Conservation (phyloP, 495 filamentous ascomycete genomes). For the Aspergillus coremiiformis region DNA sequence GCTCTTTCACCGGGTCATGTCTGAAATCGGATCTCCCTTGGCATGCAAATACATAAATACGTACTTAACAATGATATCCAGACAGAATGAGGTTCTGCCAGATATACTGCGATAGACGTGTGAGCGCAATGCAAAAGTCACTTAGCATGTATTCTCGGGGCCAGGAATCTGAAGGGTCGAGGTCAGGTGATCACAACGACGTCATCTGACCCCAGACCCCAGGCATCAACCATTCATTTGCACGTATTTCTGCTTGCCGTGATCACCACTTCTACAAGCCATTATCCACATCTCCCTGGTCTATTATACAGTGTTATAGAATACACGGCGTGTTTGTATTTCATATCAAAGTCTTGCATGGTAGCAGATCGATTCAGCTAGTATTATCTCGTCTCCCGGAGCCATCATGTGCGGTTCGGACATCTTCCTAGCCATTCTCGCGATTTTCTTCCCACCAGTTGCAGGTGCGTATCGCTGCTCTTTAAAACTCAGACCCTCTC, state of each 20-base stretch:
- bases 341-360: background rate
- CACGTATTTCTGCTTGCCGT: background rate
- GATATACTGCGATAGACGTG: too few species aligned
- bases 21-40: background rate
- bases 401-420: slow-evolving; percentile 64
- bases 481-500: slow-evolving; percentile 3
- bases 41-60: background rate
- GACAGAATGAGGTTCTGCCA: too few species aligned
- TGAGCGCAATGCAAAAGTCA: too few species aligned
- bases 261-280: background rate
- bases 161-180: too few species aligned
- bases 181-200: slow-evolving; percentile 3
- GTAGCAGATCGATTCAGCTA: background rate
- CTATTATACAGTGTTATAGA: background rate
- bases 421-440: slow-evolving; percentile 79
- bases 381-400: slow-evolving; percentile 8
- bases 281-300: background rate
- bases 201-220: slow-evolving; percentile 1
- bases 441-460: slow-evolving; percentile 89
- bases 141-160: too few species aligned
- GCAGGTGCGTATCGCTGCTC: slow-evolving; percentile 56
- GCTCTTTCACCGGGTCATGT: too few species aligned
- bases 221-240: background rate
- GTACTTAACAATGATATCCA: background rate
- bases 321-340: background rate